Evolutionary conservation across 106 monocot species (phyloP).

Genomic region (Dioscorea dumetorum): DNA sequence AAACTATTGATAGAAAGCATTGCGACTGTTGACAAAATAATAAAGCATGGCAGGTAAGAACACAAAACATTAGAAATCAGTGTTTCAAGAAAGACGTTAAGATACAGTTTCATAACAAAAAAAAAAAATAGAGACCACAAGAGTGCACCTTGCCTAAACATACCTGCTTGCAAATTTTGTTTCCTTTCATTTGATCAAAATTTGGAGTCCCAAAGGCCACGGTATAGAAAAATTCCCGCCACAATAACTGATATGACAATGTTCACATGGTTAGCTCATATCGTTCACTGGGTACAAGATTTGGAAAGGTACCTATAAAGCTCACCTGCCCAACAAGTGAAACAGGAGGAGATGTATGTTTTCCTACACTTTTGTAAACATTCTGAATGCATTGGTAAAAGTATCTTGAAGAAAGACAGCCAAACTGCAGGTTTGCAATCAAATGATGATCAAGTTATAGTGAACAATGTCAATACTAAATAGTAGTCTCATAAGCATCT

Average conservation of each 20-base stretch:
- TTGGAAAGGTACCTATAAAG: neutral
- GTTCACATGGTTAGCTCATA: neutral
- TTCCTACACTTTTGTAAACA: conserved; percentile 44
- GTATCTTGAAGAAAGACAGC: conserved; percentile 83
- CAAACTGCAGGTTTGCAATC: conserved; percentile 52
- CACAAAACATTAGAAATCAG: too few relatives aligned
- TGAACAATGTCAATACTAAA: too few relatives aligned
- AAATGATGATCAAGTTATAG: neutral
- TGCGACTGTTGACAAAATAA: too few relatives aligned
- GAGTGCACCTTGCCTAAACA: too few relatives aligned
- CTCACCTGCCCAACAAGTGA: conserved; percentile 80
- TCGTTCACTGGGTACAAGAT: neutral
- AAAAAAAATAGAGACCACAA: too few relatives aligned
- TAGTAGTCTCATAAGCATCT: too few relatives aligned
- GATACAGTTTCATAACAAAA: too few relatives aligned
- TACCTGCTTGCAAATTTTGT: conserved; percentile 91
- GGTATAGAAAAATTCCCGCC: conserved; percentile 92
- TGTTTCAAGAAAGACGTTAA: too few relatives aligned
- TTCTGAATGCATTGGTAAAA: conserved; percentile 69
- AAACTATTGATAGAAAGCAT: too few relatives aligned
- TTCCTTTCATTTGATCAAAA: conserved; percentile 88
- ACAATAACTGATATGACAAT: conserved; percentile 49
- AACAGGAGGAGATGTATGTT: conserved; percentile 76
- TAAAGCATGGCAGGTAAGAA: too few relatives aligned
- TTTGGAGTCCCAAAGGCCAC: conserved; percentile 78